A percentile compares a stretch with the other conserved stretches of the same genome.
phyloP scores from a whole-genome alignment of 257 asterid genomes.

The Solanum medicagineum region DNA sequence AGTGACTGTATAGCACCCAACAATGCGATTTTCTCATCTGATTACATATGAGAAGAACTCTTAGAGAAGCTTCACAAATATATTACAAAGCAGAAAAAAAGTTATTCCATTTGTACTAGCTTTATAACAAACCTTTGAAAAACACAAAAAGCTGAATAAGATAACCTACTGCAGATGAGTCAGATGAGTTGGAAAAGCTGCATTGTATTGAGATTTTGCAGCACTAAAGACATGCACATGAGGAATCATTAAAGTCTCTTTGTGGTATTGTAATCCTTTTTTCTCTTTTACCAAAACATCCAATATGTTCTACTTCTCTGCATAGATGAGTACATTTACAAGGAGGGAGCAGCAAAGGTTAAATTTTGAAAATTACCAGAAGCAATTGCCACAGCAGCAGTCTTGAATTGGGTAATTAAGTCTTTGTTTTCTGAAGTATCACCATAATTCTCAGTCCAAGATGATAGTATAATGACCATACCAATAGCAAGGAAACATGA shows the following conservation, averaged over 20 bases:
- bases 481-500: conserved; percentile 73
- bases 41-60: background rate
- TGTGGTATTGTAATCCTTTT: background rate
- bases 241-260: background rate
- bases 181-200: background rate
- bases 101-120: background rate
- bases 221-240: background rate
- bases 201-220: background rate
- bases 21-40: conserved; percentile 95
- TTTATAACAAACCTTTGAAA: background rate
- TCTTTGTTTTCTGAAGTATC: conserved; percentile 87
- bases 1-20: conserved; percentile 95
- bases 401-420: conserved; percentile 76
- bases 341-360: background rate
- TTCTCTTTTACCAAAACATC: background rate
- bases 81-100: background rate
- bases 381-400: conserved; percentile 86
- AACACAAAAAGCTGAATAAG: background rate
- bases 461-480: conserved; percentile 69
- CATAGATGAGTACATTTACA: background rate
- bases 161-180: background rate
- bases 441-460: conserved; percentile 92
- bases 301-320: background rate
- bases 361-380: conserved; percentile 36
- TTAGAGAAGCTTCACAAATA: background rate